These are phyloP conservation scores for Paraconiothyrium sp. DNA, from an alignment of 2,329 filamentous ascomycete species.

Conservation along the genomic window DNA sequence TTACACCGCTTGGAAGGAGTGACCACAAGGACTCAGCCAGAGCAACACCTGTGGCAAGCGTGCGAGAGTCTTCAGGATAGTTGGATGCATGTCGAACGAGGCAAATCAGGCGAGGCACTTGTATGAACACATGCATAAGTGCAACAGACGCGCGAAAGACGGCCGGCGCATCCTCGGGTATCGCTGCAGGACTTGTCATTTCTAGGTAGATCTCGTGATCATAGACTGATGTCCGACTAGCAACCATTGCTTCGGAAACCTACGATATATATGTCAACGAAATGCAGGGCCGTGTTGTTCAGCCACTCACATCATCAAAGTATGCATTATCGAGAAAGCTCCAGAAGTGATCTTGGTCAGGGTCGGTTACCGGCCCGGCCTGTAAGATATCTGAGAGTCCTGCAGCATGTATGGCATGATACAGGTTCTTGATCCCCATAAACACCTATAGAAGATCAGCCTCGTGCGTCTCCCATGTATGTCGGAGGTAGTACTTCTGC, in stretches of 20 bases:
- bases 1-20: constrained; percentile 26
- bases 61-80: constrained; percentile 29
- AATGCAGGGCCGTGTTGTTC: background rate
- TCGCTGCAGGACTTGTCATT: constrained; percentile 30
- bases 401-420: constrained; percentile 40
- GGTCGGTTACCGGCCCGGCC: constrained; percentile 26
- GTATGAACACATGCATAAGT: constrained; percentile 43
- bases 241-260: constrained; percentile 43
- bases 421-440: constrained; percentile 36
- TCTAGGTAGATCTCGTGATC: constrained; percentile 42
- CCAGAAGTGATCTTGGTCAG: constrained; percentile 42
- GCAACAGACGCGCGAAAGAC: constrained; percentile 31
- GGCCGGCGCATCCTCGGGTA: constrained; percentile 18
- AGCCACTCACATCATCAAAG: constrained; percentile 40
- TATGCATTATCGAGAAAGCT: constrained; percentile 45
- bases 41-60: constrained; percentile 33
- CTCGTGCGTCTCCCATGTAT: background rate
- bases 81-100: constrained; percentile 31
- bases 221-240: constrained; percentile 38
- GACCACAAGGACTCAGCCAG: constrained; percentile 35
- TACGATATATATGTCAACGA: constrained; percentile 22
- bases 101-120: constrained; percentile 37
- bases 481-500: constrained; percentile 31
- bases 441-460: constrained; percentile 21
- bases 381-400: constrained; percentile 41